Base-by-base conservation (phyloP, 805 yeast species). In the Myxozyma nipponensis region DNA sequence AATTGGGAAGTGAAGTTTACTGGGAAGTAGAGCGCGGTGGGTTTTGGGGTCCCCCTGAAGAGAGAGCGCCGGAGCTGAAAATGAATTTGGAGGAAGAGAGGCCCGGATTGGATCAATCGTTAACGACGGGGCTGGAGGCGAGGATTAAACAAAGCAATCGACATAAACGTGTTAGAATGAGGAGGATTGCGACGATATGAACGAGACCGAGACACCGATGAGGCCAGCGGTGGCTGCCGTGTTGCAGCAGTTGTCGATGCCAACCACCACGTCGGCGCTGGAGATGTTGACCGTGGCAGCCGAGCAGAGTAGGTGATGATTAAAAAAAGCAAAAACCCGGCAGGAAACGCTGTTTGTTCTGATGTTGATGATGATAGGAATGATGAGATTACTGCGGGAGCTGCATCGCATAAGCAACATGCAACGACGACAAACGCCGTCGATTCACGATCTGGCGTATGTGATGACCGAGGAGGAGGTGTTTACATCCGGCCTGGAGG, bases 391-490 rank as follows among this genome's bases (percentile, higher is more conserved):
- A 17, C 56, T 55, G 38, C 30, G 60, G 5, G 57, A 59, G 28
- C 52, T 70, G 34, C 63, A 60, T 43, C 52, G 60, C 25, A 22
- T 64, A 9, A 47, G 67, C 6, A 56, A 47, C 38, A 53, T 66
- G 42, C 74, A 70, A 57, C 61, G 74, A 36, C 63, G 73, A 19
- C 21, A 44, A 5, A 54, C 43, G 40, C 73, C 74, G 4, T 47
- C 65, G 3, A 50, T 66, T 6, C 63, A 58, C 9, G 74, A 70
- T 50, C 25, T 69, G 3, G 64, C 65, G 22, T 54, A 64, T 39
- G 36, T 66, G 54, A 50, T 70, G 55, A 52, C 62, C 36, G 52
- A 57, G 17, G 60, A 61, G 35, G 62, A 63, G 21, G 55, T 70
- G 30, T 63, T 60, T 30, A 57, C 64, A 2, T 44, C 57, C 13